Evolutionary conservation across 441 rosid genomes (phyloP).

Genomic region (Codiaeum variegatum): DNA sequence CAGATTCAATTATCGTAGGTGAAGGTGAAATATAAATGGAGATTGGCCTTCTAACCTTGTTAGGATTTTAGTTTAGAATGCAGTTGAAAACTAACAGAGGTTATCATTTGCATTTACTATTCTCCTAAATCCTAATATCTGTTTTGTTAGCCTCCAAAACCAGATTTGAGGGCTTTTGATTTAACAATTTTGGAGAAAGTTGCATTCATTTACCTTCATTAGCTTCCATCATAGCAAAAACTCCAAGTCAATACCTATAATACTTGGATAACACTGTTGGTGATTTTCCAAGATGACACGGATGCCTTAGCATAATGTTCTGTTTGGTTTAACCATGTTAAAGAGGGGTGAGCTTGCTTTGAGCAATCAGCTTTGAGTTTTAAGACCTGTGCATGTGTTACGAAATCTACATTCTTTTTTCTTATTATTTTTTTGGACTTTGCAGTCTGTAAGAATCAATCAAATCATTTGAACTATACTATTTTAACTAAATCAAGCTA

Average conservation of each 20-base stretch:
- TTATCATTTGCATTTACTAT: neutral
- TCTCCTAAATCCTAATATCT: neutral
- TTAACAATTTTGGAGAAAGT: neutral
- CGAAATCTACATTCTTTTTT: neutral
- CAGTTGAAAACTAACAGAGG: neutral
- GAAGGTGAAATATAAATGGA: neutral
- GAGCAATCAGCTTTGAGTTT: neutral
- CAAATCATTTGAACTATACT: neutral
- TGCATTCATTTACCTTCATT: neutral
- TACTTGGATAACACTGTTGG: neutral
- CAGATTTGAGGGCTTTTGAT: neutral
- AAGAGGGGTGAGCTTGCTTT: neutral
- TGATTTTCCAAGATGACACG: neutral
- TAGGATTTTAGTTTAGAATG: neutral
- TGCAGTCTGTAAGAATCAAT: neutral
- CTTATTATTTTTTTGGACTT: neutral
- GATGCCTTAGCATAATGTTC: neutral
- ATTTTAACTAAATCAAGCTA: neutral
- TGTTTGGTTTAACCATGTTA: neutral
- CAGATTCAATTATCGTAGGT: neutral
- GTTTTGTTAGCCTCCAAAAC: too few relatives aligned
- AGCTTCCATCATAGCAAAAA: neutral
- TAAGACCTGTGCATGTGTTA: neutral
- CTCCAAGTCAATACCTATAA: neutral
- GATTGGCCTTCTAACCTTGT: neutral